Conservation (phyloP, 176 grass and related monocot genomes). For the Oryza longistaminata region DNA sequence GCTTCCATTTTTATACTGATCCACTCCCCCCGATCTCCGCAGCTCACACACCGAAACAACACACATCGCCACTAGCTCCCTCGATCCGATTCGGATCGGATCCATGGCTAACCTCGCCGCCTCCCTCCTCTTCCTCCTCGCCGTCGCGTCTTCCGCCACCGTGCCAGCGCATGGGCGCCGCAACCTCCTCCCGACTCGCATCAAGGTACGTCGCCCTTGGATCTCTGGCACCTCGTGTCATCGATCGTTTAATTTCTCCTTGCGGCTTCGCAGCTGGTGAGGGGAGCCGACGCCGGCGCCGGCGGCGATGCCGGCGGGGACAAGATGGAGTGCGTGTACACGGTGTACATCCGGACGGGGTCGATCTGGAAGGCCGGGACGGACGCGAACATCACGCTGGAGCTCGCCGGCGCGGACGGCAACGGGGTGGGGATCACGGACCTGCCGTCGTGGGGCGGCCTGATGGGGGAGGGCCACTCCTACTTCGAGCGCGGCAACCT, state of each 20-base stretch:
- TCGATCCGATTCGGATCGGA: constrained; percentile 16
- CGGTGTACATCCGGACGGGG: constrained; percentile 83
- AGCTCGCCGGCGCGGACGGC: constrained; percentile 48
- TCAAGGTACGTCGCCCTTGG: constrained; percentile 16
- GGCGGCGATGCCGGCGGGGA: not conserved
- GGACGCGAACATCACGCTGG: constrained; percentile 70
- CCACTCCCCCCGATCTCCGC: constrained; percentile 1
- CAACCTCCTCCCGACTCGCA: not conserved
- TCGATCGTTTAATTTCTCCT: not conserved
- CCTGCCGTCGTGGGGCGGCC: constrained; percentile 77
- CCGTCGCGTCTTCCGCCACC: constrained; percentile 18
- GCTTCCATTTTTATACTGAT: constrained; percentile 17
- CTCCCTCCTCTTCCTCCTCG: constrained; percentile 30
- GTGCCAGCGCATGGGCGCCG: not conserved
- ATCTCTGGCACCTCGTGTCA: too few relatives aligned
- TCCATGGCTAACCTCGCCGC: constrained; percentile 36
- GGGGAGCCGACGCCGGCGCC: constrained; percentile 4
- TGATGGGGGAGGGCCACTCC: constrained; percentile 61
- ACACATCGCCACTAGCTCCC: not conserved
- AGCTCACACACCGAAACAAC: not conserved
- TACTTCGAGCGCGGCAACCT: constrained; percentile 97
- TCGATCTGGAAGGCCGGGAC: constrained; percentile 84
- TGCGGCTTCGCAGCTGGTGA: constrained; percentile 2
- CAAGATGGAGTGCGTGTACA: constrained; percentile 79
- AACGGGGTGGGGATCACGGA: constrained; percentile 57